phyloP scores from a whole-genome alignment of 805 yeast genomes.

The Schwanniomyces sp. region DNA sequence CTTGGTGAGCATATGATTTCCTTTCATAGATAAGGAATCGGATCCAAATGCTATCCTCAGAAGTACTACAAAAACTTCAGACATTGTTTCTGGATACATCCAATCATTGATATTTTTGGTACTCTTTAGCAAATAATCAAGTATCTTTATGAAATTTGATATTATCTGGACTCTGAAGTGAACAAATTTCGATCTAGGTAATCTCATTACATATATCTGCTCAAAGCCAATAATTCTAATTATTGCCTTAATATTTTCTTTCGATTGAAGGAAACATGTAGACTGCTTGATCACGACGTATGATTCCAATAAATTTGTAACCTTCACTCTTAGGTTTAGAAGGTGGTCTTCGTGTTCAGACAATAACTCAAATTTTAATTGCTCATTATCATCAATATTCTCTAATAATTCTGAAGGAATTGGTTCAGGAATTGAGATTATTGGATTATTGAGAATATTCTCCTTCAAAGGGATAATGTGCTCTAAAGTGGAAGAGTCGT shows the following conservation, averaged over 20 bases:
- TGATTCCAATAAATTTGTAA: slow-evolving; percentile 51
- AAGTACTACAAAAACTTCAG: slow-evolving; percentile 49
- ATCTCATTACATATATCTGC: slow-evolving; percentile 45
- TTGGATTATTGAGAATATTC: slow-evolving; percentile 19
- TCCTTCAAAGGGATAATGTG: slow-evolving; percentile 36
- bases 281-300: slow-evolving; percentile 28
- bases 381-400: slow-evolving; percentile 4
- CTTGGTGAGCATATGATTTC: slow-evolving; percentile 33
- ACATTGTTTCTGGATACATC: slow-evolving; percentile 39
- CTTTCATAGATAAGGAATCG: slow-evolving; percentile 39
- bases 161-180: slow-evolving; percentile 40
- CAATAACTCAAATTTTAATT: slow-evolving; percentile 12
- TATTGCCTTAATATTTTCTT: slow-evolving; percentile 39
- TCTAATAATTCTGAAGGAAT: slow-evolving; percentile 12
- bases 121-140: slow-evolving; percentile 38
- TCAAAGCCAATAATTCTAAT: slow-evolving; percentile 47
- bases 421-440: slow-evolving; percentile 28
- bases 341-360: slow-evolving; percentile 45
- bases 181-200: slow-evolving; percentile 44
- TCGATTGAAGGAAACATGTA: slow-evolving; percentile 28
- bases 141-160: slow-evolving; percentile 36
- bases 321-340: slow-evolving; percentile 42
- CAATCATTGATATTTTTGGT: slow-evolving; percentile 28
- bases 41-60: slow-evolving; percentile 55
- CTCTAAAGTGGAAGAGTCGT: slow-evolving; percentile 42